Evolutionary conservation across 2,329 filamentous ascomycete genomes (phyloP).

Genomic region (Colletotrichum destructivum): DNA sequence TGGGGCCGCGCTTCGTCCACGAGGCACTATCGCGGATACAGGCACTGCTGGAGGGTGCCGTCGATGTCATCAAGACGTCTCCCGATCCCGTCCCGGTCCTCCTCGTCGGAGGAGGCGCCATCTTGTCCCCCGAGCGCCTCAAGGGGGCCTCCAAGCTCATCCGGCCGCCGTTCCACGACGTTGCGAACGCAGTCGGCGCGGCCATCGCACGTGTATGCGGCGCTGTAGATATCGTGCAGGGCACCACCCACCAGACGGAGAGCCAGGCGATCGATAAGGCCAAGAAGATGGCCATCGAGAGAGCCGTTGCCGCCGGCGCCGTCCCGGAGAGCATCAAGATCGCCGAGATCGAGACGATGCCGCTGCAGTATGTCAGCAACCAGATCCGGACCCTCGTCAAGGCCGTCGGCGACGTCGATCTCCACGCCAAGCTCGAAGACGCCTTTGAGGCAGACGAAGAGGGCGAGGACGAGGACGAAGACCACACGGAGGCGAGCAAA

Average conservation of each 20-base stretch:
- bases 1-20: constrained; percentile 48
- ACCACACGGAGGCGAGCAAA: constrained; percentile 54
- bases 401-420: constrained; percentile 59
- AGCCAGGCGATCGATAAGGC: constrained; percentile 44
- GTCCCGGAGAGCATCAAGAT: constrained; percentile 52
- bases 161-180: constrained; percentile 69
- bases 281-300: constrained; percentile 43
- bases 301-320: constrained; percentile 41
- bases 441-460: constrained; percentile 55
- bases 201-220: constrained; percentile 73
- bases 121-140: constrained; percentile 70
- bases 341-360: constrained; percentile 59
- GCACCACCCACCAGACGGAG: constrained; percentile 43
- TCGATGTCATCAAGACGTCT: constrained; percentile 48
- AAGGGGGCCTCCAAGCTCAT: constrained; percentile 70
- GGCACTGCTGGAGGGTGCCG: constrained; percentile 45
- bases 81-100: constrained; percentile 52
- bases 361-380: constrained; percentile 52
- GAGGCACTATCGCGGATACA: constrained; percentile 42
- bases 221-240: constrained; percentile 57
- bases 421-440: constrained; percentile 53
- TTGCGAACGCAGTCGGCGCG: constrained; percentile 77
- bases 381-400: constrained; percentile 55
- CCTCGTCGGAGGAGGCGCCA: constrained; percentile 75
- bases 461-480: constrained; percentile 55